Conservation (phyloP, 2,329 filamentous ascomycete species). For the Stagonosporopsis tanaceti region DNA sequence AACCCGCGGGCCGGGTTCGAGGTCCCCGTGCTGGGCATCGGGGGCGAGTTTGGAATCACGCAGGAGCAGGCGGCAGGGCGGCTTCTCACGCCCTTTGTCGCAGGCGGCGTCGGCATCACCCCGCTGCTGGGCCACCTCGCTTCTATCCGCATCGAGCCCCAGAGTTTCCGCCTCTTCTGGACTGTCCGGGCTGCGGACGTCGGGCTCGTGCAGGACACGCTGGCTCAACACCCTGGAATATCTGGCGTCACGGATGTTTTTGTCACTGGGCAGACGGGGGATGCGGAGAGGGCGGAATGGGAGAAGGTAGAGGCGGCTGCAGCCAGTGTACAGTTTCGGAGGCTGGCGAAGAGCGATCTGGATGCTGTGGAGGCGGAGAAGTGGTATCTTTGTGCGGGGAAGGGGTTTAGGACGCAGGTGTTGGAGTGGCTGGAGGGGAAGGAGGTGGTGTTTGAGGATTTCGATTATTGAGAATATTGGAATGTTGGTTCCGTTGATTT, state of each 20-base stretch:
- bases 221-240: constrained; percentile 63
- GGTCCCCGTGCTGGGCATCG: constrained; percentile 75
- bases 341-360: constrained; percentile 58
- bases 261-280: constrained; percentile 61
- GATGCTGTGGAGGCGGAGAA: constrained; percentile 46
- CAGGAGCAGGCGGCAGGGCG: constrained; percentile 19
- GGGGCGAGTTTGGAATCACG: constrained; percentile 66
- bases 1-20: constrained; percentile 64
- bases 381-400: constrained; percentile 69
- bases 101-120: constrained; percentile 84
- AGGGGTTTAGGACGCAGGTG: constrained; percentile 58
- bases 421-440: constrained; percentile 58
- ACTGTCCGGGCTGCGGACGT: constrained; percentile 69
- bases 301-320: constrained; percentile 42
- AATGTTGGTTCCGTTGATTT: too few relatives aligned
- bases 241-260: constrained; percentile 66
- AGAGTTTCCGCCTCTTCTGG: constrained; percentile 70
- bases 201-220: constrained; percentile 66
- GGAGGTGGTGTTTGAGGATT: constrained; percentile 60
- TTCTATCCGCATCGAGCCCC: not conserved
- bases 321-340: constrained; percentile 52
- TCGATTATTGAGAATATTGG: constrained; percentile 48
- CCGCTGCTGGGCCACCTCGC: constrained; percentile 66
- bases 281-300: constrained; percentile 29
- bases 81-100: constrained; percentile 67